phyloP scores from a whole-genome alignment of 805 yeast genomes.

The Teunomyces aglyptinius region DNA sequence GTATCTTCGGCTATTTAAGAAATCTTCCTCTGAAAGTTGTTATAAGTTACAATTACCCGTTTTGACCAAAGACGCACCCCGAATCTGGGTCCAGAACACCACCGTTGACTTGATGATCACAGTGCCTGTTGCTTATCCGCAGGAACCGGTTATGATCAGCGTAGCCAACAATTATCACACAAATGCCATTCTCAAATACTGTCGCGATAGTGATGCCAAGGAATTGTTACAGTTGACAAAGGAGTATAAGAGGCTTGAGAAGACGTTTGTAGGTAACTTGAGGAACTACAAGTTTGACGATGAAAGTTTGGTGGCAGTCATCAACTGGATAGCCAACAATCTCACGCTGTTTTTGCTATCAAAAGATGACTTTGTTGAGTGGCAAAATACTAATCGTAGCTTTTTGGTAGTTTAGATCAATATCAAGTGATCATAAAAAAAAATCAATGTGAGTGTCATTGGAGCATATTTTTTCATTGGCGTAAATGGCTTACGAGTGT shows the following conservation, averaged over 20 bases:
- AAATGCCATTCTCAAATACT: slow-evolving; percentile 26
- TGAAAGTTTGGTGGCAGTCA: slow-evolving; percentile 20
- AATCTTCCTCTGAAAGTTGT: slow-evolving; percentile 19
- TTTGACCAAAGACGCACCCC: slow-evolving; percentile 20
- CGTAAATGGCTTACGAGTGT: not conserved
- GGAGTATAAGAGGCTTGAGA: slow-evolving; percentile 28
- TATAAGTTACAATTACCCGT: slow-evolving; percentile 35
- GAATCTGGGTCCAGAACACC: slow-evolving; percentile 26
- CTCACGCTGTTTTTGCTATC: slow-evolving; percentile 17
- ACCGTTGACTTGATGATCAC: slow-evolving; percentile 29
- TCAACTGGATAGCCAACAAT: slow-evolving; percentile 34
- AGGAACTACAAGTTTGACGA: slow-evolving; percentile 13
- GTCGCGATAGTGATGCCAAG: slow-evolving; percentile 10
- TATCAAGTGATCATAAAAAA: not conserved
- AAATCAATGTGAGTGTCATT: not conserved
- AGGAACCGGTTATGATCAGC: slow-evolving; percentile 17
- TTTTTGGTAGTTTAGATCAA: not conserved
- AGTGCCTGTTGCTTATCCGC: slow-evolving; percentile 36
- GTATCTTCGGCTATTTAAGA: slow-evolving; percentile 13
- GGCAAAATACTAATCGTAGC: not conserved
- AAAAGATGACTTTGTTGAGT: slow-evolving; percentile 2
- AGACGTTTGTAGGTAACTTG: slow-evolving; percentile 24
- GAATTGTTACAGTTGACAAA: slow-evolving; percentile 16
- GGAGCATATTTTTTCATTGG: not conserved
- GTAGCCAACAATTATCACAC: slow-evolving; percentile 32